Conservation (phyloP, 352 stramenopile species). For the Globisporangium lucens region DNA sequence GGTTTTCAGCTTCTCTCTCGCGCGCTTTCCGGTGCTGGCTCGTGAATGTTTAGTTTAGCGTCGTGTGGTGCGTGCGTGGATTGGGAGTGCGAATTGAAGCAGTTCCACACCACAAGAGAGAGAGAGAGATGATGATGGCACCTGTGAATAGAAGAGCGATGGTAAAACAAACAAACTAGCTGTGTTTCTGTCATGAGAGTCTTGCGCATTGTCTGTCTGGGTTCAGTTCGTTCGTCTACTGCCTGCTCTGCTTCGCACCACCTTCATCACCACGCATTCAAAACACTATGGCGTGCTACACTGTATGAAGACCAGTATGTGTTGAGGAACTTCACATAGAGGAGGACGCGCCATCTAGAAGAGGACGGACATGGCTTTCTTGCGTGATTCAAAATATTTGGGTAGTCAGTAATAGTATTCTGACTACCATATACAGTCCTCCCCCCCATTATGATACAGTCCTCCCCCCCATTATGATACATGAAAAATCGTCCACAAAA, state of each 20-base stretch:
- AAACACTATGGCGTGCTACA: not conserved
- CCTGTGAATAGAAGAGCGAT: conserved; percentile 6
- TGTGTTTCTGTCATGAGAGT: conserved; percentile 7
- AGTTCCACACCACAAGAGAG: not conserved
- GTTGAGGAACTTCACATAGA: not conserved
- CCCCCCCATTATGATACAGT: no score
- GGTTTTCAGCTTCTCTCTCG: not conserved
- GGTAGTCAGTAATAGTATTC: no score
- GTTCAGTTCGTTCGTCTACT: conserved; percentile 1
- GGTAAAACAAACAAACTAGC: conserved; percentile 6
- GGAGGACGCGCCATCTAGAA: not conserved
- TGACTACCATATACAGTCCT: no score
- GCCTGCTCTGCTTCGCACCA: not conserved
- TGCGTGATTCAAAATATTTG: not conserved
- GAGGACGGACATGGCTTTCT: not conserved
- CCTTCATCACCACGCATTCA: not conserved
- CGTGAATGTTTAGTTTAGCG: not conserved
- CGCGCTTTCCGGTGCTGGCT: not conserved
- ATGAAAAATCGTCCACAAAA: no score
- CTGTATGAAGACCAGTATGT: not conserved
- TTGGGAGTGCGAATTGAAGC: conserved; percentile 5
- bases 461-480: no score
- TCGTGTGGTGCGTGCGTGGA: not conserved
- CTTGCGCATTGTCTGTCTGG: not conserved
- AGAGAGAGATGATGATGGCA: not conserved